A percentile compares a stretch with the other conserved stretches of the same genome.
These are phyloP conservation scores for Rosa rugosa DNA, from an alignment of 306 rosid species.

Conservation along the genomic window DNA sequence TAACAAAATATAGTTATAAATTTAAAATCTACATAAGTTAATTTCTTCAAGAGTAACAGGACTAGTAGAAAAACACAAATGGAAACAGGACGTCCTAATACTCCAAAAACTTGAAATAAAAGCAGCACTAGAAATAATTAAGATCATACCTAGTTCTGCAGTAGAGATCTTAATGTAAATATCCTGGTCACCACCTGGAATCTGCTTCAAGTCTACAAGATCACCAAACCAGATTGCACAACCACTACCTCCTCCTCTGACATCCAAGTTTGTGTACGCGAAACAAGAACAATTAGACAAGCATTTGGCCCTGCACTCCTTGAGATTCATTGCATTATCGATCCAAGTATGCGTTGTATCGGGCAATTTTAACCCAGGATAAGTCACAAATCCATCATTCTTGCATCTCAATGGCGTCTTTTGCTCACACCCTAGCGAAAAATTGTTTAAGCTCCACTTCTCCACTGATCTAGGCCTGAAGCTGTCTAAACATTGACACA, in stretches of 20 bases:
- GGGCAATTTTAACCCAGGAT: constrained; percentile 40
- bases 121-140: neutral
- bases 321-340: constrained; percentile 34
- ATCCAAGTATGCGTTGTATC: constrained; percentile 52
- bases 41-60: neutral
- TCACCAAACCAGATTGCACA: constrained; percentile 72
- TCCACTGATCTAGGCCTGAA: constrained; percentile 36
- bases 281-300: constrained; percentile 59
- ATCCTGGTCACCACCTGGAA: constrained; percentile 37
- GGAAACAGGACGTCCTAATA: neutral
- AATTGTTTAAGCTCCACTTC: constrained; percentile 26
- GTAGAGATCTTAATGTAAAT: constrained; percentile 50
- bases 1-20: neutral
- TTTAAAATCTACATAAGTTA: neutral
- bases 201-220: constrained; percentile 41
- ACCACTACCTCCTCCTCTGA: constrained; percentile 57
- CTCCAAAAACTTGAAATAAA: neutral
- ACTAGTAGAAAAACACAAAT: neutral
- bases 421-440: constrained; percentile 40
- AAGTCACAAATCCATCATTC: constrained; percentile 35
- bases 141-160: constrained; percentile 53
- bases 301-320: constrained; percentile 53
- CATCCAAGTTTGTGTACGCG: constrained; percentile 53
- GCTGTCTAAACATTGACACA: constrained; percentile 47
- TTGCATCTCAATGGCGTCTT: constrained; percentile 27